Conservation (phyloP, 2,329 filamentous ascomycete species). For the Apiospora malaysiana region DNA sequence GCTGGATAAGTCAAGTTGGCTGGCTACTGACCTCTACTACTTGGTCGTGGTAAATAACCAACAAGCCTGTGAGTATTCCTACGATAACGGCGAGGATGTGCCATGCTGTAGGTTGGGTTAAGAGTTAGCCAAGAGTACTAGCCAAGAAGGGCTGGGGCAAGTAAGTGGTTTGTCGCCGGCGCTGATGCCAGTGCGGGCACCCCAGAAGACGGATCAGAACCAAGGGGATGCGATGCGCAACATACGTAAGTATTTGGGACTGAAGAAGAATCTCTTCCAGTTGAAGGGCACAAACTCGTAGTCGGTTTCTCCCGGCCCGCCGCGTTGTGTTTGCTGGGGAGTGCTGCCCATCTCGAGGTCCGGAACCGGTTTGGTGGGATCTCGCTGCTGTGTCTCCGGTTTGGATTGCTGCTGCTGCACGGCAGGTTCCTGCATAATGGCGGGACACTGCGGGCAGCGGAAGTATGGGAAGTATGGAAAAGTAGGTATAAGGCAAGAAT, state of each 20-base stretch:
- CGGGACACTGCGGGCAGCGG: background rate
- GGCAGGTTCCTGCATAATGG: constrained; percentile 14
- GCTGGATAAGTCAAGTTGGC: background rate
- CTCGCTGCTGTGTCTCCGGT: constrained; percentile 9
- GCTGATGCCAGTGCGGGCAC: background rate
- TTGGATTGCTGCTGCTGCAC: constrained; percentile 12
- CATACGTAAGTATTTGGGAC: constrained; percentile 21
- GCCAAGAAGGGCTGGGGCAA: background rate
- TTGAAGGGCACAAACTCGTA: constrained; percentile 19
- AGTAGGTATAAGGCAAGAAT: background rate
- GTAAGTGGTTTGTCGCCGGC: background rate
- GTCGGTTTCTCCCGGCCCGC: constrained; percentile 2
- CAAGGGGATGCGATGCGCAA: background rate
- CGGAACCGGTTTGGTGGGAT: background rate
- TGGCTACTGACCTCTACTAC: constrained; percentile 40
- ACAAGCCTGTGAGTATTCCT: constrained; percentile 38
- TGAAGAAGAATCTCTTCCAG: constrained; percentile 20
- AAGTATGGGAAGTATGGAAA: background rate
- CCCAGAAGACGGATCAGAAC: background rate
- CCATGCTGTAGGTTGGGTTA: constrained; percentile 24
- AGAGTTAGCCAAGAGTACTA: background rate
- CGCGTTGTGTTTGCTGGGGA: background rate
- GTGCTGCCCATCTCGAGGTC: constrained; percentile 8
- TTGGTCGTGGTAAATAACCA: constrained; percentile 45
- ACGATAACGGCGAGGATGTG: constrained; percentile 39